These are phyloP conservation scores for Ampelomyces quisqualis DNA, from an alignment of 2,329 filamentous ascomycete species.

Conservation along the genomic window DNA sequence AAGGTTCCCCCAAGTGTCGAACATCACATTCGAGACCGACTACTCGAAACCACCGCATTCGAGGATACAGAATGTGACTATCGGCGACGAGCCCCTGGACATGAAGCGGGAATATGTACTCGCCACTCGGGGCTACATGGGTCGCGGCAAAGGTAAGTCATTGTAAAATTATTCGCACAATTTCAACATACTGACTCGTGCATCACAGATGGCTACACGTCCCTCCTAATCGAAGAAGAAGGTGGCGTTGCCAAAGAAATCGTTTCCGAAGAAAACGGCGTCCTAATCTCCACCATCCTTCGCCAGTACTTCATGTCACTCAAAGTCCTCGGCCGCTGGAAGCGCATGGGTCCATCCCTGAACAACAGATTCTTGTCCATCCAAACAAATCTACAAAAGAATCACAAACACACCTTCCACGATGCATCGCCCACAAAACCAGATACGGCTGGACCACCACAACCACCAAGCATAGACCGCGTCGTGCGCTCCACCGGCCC, in stretches of 20 bases:
- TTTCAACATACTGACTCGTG: neutral
- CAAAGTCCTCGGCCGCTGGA: slow-evolving; percentile 79
- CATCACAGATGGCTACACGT: slow-evolving; percentile 68
- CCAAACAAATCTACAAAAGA: slow-evolving; percentile 60
- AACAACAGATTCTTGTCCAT: slow-evolving; percentile 66
- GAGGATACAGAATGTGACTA: slow-evolving; percentile 62
- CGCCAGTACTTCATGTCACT: slow-evolving; percentile 90
- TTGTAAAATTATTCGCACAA: neutral
- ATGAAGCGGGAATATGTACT: slow-evolving; percentile 66
- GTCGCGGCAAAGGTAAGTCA: slow-evolving; percentile 63
- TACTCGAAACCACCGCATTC: slow-evolving; percentile 60
- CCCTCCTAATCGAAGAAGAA: slow-evolving; percentile 71
- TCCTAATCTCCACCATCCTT: slow-evolving; percentile 81
- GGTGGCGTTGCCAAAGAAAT: slow-evolving; percentile 76
- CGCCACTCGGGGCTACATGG: slow-evolving; percentile 86
- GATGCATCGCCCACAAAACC: slow-evolving; percentile 37
- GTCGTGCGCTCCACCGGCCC: slow-evolving; percentile 12
- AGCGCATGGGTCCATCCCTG: slow-evolving; percentile 64
- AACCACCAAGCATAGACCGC: slow-evolving; percentile 15
- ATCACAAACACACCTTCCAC: slow-evolving; percentile 54
- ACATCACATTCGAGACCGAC: slow-evolving; percentile 75
- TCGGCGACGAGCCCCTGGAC: slow-evolving; percentile 64
- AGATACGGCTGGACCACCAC: slow-evolving; percentile 8
- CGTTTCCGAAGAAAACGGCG: slow-evolving; percentile 81
- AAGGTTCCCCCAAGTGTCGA: slow-evolving; percentile 83